Conservation (phyloP, 768 basidiomycete genomes). For the Tylopilus sp. region DNA sequence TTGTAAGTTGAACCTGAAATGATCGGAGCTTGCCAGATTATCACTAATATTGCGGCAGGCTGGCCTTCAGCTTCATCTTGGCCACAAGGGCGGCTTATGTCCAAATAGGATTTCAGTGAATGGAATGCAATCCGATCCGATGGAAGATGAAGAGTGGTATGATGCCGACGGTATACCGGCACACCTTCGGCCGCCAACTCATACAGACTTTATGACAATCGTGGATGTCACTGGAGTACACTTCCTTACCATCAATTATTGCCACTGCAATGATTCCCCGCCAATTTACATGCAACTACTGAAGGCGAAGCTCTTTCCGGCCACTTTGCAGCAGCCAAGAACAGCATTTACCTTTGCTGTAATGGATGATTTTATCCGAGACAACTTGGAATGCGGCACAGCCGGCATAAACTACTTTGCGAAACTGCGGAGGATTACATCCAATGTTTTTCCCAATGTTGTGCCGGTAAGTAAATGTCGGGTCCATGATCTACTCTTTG, state of each 20-base stretch:
- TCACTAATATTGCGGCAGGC: too few relatives aligned
- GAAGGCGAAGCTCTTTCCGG: not conserved
- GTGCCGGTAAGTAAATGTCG: too few relatives aligned
- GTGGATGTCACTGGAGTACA: not conserved
- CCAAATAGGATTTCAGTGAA: too few relatives aligned
- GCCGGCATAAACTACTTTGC: not conserved
- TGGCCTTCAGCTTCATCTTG: not conserved
- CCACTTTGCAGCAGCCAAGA: not conserved
- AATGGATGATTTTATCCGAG: conserved; percentile 15
- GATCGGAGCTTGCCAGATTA: too few relatives aligned
- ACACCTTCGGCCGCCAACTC: not conserved
- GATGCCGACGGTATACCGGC: not conserved
- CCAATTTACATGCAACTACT: not conserved
- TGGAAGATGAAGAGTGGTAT: not conserved
- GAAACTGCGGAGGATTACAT: not conserved
- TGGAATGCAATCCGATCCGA: too few relatives aligned
- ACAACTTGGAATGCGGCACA: conserved; percentile 20
- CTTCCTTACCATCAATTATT: not conserved
- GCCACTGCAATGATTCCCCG: not conserved
- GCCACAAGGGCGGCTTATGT: not conserved
- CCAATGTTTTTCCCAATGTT: too few relatives aligned
- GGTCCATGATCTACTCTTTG: not conserved
- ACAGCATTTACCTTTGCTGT: conserved; percentile 13
- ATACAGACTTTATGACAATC: not conserved
- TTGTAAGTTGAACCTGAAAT: too few relatives aligned